phyloP scores from a whole-genome alignment of 371 early-diverging fungal genomes.

The Mortierella sp. region DNA sequence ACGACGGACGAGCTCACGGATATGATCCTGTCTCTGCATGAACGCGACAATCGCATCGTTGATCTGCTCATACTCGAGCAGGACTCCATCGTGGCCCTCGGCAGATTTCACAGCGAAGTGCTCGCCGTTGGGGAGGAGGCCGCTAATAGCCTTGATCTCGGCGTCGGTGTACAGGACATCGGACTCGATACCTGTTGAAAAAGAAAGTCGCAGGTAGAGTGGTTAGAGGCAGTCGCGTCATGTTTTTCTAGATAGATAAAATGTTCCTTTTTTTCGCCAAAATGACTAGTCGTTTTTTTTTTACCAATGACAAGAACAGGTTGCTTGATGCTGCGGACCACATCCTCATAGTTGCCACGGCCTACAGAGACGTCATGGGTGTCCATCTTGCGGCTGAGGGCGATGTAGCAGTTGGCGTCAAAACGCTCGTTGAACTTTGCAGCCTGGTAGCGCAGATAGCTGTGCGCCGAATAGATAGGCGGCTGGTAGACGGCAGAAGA shows the following conservation, averaged over 20 bases:
- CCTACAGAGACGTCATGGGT: conserved; percentile 87
- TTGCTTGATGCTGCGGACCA: conserved; percentile 74
- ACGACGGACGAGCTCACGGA: conserved; percentile 18
- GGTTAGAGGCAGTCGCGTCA: neutral
- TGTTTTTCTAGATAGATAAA: neutral
- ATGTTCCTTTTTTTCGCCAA: neutral
- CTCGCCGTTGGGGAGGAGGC: conserved; percentile 83
- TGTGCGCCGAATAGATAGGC: conserved; percentile 89
- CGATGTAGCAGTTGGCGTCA: conserved; percentile 98
- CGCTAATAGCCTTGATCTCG: conserved; percentile 84
- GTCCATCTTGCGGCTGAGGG: conserved; percentile 94
- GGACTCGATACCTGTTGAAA: conserved; percentile 77
- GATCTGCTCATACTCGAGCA: conserved; percentile 95
- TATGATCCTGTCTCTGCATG: conserved; percentile 58
- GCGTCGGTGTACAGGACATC: conserved; percentile 89
- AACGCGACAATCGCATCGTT: conserved; percentile 76
- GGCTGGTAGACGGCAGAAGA: conserved; percentile 24
- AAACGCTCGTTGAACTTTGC: conserved; percentile 93
- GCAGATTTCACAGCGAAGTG: conserved; percentile 87
- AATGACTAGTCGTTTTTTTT: too few species aligned
- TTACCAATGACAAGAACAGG: conserved; percentile 90
- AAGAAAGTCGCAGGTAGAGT: neutral
- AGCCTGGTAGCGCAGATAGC: conserved; percentile 97
- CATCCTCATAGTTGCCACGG: conserved; percentile 68
- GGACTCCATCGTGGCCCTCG: conserved; percentile 96